Evolutionary conservation across 2,329 filamentous ascomycete species (phyloP).

Genomic region (Alternaria brassicae): DNA sequence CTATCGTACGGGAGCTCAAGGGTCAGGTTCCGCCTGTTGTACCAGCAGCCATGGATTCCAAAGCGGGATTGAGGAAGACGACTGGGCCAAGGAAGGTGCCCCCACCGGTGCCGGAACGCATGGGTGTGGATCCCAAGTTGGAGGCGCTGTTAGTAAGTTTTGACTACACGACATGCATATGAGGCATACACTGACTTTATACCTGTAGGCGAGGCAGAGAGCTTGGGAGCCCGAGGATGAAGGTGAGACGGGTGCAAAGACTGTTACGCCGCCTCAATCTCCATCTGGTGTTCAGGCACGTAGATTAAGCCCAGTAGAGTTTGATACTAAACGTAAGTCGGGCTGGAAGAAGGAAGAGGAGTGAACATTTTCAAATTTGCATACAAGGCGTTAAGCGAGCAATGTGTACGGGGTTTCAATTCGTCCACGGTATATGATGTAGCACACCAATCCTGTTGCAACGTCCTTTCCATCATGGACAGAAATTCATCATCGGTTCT

Average conservation of each 20-base stretch:
- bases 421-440: background rate
- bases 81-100: background rate
- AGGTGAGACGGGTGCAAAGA: background rate
- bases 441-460: background rate
- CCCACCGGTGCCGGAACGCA: constrained; percentile 8
- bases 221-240: constrained; percentile 17
- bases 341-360: constrained; percentile 21
- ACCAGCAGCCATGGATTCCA: constrained; percentile 5
- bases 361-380: background rate
- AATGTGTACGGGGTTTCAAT: background rate
- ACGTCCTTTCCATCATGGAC: background rate
- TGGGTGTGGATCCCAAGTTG: constrained; percentile 12
- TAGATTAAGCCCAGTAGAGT: constrained; percentile 8
- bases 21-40: constrained; percentile 4
- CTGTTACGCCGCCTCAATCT: constrained; percentile 17
- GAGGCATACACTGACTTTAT: too few species aligned
- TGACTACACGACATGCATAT: too few species aligned
- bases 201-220: constrained; percentile 19
- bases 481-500: background rate
- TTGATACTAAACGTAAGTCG: constrained; percentile 17
- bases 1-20: constrained; percentile 17
- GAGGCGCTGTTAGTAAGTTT: constrained; percentile 9
- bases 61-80: constrained; percentile 3
- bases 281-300: constrained; percentile 11
- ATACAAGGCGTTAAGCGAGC: constrained; percentile 1